Evolutionary conservation across 73 alveolate species (phyloP).

Genomic region (Symbiodinium natans): DNA sequence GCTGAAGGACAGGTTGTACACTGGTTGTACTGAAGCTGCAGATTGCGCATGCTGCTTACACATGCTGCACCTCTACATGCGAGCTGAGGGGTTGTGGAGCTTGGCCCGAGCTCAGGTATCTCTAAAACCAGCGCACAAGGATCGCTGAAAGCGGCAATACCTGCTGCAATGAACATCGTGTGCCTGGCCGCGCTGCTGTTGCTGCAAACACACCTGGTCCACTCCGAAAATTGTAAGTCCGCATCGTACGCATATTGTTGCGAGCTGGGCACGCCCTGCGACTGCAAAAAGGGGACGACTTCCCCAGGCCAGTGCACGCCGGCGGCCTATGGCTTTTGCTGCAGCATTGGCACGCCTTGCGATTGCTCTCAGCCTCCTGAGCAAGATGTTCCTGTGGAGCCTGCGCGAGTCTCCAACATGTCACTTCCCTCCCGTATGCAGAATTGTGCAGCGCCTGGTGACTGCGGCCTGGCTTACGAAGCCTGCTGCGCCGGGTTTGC

Average conservation of each 20-base stretch:
- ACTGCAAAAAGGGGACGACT: neutral
- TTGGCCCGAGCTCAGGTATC: neutral
- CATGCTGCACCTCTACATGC: too few species aligned
- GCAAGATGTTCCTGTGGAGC: neutral
- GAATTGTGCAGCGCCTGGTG: neutral
- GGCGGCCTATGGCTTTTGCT: neutral
- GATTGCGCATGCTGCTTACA: neutral
- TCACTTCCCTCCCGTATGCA: neutral
- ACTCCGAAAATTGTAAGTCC: neutral
- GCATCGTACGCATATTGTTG: neutral
- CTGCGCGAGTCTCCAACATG: neutral
- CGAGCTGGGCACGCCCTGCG: slow-evolving; percentile 19
- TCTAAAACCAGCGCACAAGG: neutral
- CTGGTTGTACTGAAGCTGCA: neutral
- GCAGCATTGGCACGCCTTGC: slow-evolving; percentile 13
- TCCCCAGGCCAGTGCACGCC: neutral
- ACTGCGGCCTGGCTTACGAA: neutral
- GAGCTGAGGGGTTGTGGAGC: neutral
- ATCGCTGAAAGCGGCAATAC: neutral
- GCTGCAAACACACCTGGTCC: neutral
- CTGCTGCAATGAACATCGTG: neutral
- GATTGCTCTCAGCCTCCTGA: neutral
- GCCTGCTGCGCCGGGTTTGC: neutral
- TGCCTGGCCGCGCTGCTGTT: neutral
- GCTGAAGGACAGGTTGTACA: slow-evolving; percentile 12